These are phyloP conservation scores for Penicillium daleae DNA, from an alignment of 495 filamentous ascomycete genomes.

Conservation along the genomic window DNA sequence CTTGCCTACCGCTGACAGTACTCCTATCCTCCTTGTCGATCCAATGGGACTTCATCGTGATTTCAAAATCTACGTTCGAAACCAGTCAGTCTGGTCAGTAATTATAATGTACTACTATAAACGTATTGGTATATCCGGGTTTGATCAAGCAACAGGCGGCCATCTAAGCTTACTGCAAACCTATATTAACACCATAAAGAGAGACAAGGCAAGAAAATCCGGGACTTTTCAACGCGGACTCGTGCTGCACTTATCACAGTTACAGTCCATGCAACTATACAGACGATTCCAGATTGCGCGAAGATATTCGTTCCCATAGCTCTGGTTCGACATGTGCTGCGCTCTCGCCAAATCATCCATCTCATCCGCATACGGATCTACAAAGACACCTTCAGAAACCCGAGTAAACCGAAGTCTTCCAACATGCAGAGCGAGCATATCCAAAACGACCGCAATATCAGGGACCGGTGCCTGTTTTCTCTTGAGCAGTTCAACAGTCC, in stretches of 20 bases:
- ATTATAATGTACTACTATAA: too few species aligned
- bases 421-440: constrained; percentile 4
- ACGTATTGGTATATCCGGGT: too few species aligned
- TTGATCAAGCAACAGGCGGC: too few species aligned
- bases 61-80: neutral
- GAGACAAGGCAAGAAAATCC: neutral
- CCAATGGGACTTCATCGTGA: neutral
- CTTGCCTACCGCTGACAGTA: neutral
- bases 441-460: neutral
- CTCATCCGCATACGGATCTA: neutral
- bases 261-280: constrained; percentile 2
- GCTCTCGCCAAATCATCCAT: constrained; percentile 1
- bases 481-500: neutral
- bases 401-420: neutral
- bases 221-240: neutral
- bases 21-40: neutral
- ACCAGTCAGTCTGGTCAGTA: neutral
- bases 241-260: neutral
- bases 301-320: neutral
- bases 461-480: neutral
- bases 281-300: neutral
- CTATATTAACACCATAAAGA: neutral
- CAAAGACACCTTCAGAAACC: neutral
- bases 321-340: neutral
- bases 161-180: too few species aligned